Conservation (phyloP, 2,329 filamentous ascomycete species). For the Neopestalotiopsis sp. region DNA sequence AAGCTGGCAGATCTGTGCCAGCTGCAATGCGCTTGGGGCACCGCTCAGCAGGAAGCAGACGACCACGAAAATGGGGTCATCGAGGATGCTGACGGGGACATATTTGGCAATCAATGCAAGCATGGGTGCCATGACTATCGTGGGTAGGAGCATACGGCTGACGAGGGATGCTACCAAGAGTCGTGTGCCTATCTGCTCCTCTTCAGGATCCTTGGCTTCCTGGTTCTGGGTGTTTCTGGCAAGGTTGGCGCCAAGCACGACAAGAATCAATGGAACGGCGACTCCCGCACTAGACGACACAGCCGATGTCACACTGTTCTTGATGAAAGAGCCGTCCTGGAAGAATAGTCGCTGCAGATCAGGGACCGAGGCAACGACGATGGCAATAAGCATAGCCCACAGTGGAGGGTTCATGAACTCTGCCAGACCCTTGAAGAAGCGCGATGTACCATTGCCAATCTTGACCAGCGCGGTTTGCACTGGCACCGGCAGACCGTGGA, state of each 20-base stretch:
- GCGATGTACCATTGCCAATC: slow-evolving; percentile 40
- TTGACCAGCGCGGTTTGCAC: slow-evolving; percentile 42
- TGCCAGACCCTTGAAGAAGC: slow-evolving; percentile 73
- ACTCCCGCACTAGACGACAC: slow-evolving; percentile 86
- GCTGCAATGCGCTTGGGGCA: slow-evolving; percentile 88
- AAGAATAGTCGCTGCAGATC: slow-evolving; percentile 86
- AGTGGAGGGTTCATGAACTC: slow-evolving; percentile 98
- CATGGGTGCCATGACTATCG: slow-evolving; percentile 88
- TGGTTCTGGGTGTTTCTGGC: slow-evolving; percentile 86
- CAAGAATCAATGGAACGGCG: slow-evolving; percentile 91
- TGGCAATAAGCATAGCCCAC: slow-evolving; percentile 94
- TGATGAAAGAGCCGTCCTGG: slow-evolving; percentile 83
- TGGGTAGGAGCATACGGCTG: slow-evolving; percentile 91
- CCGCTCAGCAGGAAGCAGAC: slow-evolving; percentile 97
- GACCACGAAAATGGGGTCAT: slow-evolving; percentile 97
- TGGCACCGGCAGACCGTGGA: slow-evolving; percentile 47
- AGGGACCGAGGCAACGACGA: slow-evolving; percentile 89
- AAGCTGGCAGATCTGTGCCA: slow-evolving; percentile 98
- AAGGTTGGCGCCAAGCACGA: slow-evolving; percentile 93
- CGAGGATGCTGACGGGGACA: slow-evolving; percentile 89
- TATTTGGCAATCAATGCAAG: slow-evolving; percentile 88
- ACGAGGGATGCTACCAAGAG: slow-evolving; percentile 86
- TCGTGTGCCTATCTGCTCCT: slow-evolving; percentile 71
- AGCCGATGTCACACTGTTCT: slow-evolving; percentile 90
- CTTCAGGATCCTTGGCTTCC: slow-evolving; percentile 70